phyloP scores from a whole-genome alignment of 2,329 filamentous ascomycete species.

The Aspergillus intermedius region DNA sequence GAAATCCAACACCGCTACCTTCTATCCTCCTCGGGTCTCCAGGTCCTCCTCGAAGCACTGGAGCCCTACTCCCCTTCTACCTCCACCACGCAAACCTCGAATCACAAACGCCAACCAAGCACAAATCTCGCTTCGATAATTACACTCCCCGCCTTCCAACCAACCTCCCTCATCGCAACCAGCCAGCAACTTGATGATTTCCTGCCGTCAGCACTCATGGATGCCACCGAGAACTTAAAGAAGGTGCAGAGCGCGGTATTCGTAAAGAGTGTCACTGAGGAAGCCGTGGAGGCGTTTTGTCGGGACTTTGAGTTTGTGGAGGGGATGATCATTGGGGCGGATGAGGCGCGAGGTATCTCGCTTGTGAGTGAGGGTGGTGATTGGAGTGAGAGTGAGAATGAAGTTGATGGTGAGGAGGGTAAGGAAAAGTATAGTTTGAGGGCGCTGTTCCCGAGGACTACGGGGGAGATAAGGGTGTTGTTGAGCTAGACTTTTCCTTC shows the following conservation, averaged over 20 bases:
- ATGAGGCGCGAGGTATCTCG: constrained; percentile 43
- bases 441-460: constrained; percentile 57
- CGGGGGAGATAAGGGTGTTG: constrained; percentile 57
- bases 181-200: constrained; percentile 83
- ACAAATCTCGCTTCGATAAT: constrained; percentile 51
- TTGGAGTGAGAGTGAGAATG: constrained; percentile 13
- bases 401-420: constrained; percentile 24
- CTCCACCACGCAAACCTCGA: neutral
- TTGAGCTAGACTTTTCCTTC: constrained; percentile 41
- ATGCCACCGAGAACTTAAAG: constrained; percentile 76
- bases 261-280: constrained; percentile 69
- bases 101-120: constrained; percentile 21
- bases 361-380: constrained; percentile 21
- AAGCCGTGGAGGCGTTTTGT: constrained; percentile 78
- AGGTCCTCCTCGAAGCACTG: constrained; percentile 56
- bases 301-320: constrained; percentile 71
- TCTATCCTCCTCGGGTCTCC: constrained; percentile 66
- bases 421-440: constrained; percentile 37
- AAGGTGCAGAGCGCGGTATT: constrained; percentile 65
- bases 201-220: constrained; percentile 84
- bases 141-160: constrained; percentile 52
- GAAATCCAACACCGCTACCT: constrained; percentile 68
- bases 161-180: constrained; percentile 55
- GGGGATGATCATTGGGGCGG: constrained; percentile 52
- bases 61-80: constrained; percentile 29